Evolutionary conservation across 2,329 filamentous ascomycete species (phyloP), one percentile per base, ranked within the genome.

Genomic region (Amauroascus verrucosus): DNA sequence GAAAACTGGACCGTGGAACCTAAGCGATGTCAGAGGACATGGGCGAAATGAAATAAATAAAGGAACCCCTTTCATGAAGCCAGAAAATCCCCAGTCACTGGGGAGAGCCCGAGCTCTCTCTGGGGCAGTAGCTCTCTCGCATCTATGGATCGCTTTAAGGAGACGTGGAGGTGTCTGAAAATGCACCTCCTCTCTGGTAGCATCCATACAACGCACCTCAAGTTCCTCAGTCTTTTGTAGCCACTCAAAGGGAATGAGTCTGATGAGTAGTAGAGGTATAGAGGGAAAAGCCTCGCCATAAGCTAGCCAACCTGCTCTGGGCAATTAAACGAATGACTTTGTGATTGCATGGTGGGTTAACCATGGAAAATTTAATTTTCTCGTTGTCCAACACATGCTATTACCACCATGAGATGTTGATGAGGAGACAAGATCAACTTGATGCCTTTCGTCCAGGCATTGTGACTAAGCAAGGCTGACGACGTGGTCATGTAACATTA

Each of bases 151-250:
- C 20, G 57, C 55, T 26, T 55, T 40, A 32, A 52, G 50, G 13
- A 58, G 53, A 8, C 48, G 47, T 14, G 52, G 28, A 43, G 55
- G 49, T 11, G 38, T 54, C 43, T 41, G 20, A 20, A 56, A 53
- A 32, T 18, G 18, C 7, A 50, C 40, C 32, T 55, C 46, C 22
- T 57, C 46, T 16, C 46, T 24, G 14, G 53, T 54, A 46, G 33
- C 9, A 18, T 57, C 57, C 37, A 37, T 55, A 32, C 57, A 58
- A 40, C 20, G 32, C 33, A 57, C 52, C 32, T 57, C n/a, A 18
- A 58, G 28, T 13, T 58, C 53, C 28, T 46, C 35, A 46, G 57
- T 58, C 48, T 50, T 57, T 35, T 55, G 43, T 16, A 57, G 47
- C 53, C 53, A 57, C 43, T 51, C 47, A 22, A 56, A 57, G 11